Base-by-base conservation (phyloP, 768 basidiomycete species). In the Albatrellus ellisii region DNA sequence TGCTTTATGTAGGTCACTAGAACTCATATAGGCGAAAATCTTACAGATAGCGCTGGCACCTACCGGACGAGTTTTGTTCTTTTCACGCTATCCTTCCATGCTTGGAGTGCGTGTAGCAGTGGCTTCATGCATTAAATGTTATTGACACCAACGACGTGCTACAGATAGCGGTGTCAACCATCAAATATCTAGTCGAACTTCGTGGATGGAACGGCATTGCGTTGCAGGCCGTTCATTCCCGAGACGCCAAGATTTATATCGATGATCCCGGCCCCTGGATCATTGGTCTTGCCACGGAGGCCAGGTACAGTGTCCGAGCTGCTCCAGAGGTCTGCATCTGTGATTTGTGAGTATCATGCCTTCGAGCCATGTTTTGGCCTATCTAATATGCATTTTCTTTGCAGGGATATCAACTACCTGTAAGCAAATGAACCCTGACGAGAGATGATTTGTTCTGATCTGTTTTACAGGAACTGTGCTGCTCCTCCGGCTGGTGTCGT, bases 241-340 rank as follows among this genome's bases (percentile, higher is more conserved):
- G 92, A 34, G 94, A 95, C 49, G 80, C 88, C 21, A 87, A 83
- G 56, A 87, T 98, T 40, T 87, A 89, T 50, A 81, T 92, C 47
- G 91, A 97, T 50, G 91, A 98, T 58, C 89, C 92, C 32, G 92
- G 92, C 26, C 94, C 94, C 46, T 98, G 89, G 79, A 90, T 98
- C 52, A 75, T 97, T 59, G 92, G 87, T 26, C 68, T 94, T 28
- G 77, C 87, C 9, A 86, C 85, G 1, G 83, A 92, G 55, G 80
- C 84, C 6, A 71, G 87, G 45, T 83, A 88, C 57, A 73, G 83
- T 49, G 66, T 88, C 15, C 68, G 81, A 21, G 72, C 80, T 7
- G 65, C 78, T 1, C 66, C 83, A 0, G 94, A 97, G 56, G 79
- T 92, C 25, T 89, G 85, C 55, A 68, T 95, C 31, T 78, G 85